phyloP scores from a whole-genome alignment of 345 rosid genomes.

The Populus deltoides region DNA sequence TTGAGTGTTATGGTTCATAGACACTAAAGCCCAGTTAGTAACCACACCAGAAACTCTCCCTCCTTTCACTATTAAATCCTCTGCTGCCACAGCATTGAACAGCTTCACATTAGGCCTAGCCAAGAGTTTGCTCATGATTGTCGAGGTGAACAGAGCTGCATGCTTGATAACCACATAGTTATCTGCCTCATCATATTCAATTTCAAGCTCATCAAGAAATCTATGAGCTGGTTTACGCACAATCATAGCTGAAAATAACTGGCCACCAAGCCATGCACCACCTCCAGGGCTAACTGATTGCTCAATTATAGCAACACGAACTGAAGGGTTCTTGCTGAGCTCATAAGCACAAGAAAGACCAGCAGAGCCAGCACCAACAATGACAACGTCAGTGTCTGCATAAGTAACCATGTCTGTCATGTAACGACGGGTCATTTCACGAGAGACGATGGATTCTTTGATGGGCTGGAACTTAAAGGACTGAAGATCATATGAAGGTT shows the following conservation, averaged over 20 bases:
- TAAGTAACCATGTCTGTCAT: slow-evolving; percentile 28
- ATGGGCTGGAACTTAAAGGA: slow-evolving; percentile 22
- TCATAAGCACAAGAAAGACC: slow-evolving; percentile 26
- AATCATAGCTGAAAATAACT: slow-evolving; percentile 41
- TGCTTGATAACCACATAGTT: slow-evolving; percentile 75
- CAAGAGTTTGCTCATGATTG: slow-evolving; percentile 93
- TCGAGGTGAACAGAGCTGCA: slow-evolving; percentile 84
- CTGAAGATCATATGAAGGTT: slow-evolving; percentile 15
- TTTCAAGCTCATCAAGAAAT: slow-evolving; percentile 69
- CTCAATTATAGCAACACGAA: slow-evolving; percentile 19
- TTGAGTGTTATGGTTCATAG: slow-evolving; percentile 91
- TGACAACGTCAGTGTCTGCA: slow-evolving; percentile 26
- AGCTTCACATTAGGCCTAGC: slow-evolving; percentile 92
- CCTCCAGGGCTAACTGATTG: slow-evolving; percentile 31
- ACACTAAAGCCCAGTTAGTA: slow-evolving; percentile 95
- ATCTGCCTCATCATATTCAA: slow-evolving; percentile 82
- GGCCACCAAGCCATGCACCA: slow-evolving; percentile 31
- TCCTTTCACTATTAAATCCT: slow-evolving; percentile 80
- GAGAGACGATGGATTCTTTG: slow-evolving; percentile 22
- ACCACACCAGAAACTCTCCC: slow-evolving; percentile 81
- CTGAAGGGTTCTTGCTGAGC: slow-evolving; percentile 23
- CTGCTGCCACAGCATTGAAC: slow-evolving; percentile 88
- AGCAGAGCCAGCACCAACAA: slow-evolving; percentile 28
- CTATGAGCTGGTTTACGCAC: slow-evolving; percentile 87
- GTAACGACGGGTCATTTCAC: slow-evolving; percentile 27